Evolutionary conservation across 331 rosid species (phyloP), one percentile per base, ranked within the genome.

Genomic region (Rhamnella rubrinervis): DNA sequence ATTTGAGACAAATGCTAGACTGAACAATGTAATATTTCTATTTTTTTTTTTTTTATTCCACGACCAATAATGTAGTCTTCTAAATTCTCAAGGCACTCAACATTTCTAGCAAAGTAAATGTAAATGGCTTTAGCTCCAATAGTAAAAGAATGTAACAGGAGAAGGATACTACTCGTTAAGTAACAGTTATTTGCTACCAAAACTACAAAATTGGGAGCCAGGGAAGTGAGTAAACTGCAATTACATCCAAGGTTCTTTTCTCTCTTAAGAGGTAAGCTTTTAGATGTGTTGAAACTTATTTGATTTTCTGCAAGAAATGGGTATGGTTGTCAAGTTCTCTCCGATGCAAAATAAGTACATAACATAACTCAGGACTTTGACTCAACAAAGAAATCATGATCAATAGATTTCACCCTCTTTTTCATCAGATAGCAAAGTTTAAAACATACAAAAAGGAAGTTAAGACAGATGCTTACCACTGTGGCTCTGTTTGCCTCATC

Each of bases 401-500:
- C 52, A 20, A 58, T 31, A 19, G 52, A 73, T 38, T 20, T 65
- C 61, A 7, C 57, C 47, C 40, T 39, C 23, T 23, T 23, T 23
- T 23, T 23, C 20, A n/a, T 44, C 28, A 31, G 51, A 50, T 14
- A 41, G 53, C 17, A 76, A 56, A 47, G 38, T 40, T 65, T 47
- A 71, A 31, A 76, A 41, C 44, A 69, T 66, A 65, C 11, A 23
- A 25, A 67, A 65, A 19, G 75, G 44, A 41, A 28, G 44, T 9
- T 28, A 59, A 65, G 39, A 74, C 44, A 37, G 68, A 78, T 68
- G 65, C 89, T 77, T 78, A 95, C 99, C 96, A 72, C 89, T 47
- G 84, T 91, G 52, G 58, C 83, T 86, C 97, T 84, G 77, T 85
- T 95, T 11, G 92, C 91, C 77, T 80, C 86, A 62, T 95, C 99